Base-by-base conservation (phyloP, 495 filamentous ascomycete genomes). In the Neurospora africana region DNA sequence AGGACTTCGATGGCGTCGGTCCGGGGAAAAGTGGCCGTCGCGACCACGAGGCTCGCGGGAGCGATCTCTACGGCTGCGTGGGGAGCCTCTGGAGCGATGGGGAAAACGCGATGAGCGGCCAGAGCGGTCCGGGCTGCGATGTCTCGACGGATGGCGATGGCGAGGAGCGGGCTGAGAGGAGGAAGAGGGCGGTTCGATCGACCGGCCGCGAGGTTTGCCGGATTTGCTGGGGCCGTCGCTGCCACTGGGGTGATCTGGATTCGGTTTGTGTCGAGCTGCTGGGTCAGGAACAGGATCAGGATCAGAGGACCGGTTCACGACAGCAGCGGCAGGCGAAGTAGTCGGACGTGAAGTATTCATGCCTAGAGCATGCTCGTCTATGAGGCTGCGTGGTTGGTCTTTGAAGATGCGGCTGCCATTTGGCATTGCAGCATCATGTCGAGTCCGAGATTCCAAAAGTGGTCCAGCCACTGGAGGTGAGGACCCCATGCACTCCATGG, bases 261-360 rank as follows among this genome's bases (percentile, higher is more conserved):
- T 65, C 36, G 71, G 71, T 15, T 69, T 36, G 8, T 36, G 37
- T 68, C 30, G 70, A 35, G 70, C 70, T 39, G 71, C 47, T 36
- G 67, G 27, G 35, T 43, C 36, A 69, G 37, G 36, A 69, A 76
- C 47, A 53, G 67, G 27, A 35, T 43, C 36, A 69, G 37, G 36
- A 47, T 78, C 75, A 68, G 71, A 68, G 33, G 74, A 74, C 76
- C 78, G 76, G 61, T 75, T 78, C 74, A 77, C 76, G 71, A 75
- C 77, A 72, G 70, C 74, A 72, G 78, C 72, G 68, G 75, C 76
- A 72, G 80, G 77, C 74, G 78, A 78, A 69, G 71, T 71, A 68
- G 78, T 73, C 72, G 75, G 76, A 47, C 75, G 79, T 81, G 75
- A 76, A 79, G 80, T 76, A 78, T 75, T 81, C 80, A 81, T 81